phyloP scores from a whole-genome alignment of 202 grass and related monocot species.

The Eragrostis tef region DNA sequence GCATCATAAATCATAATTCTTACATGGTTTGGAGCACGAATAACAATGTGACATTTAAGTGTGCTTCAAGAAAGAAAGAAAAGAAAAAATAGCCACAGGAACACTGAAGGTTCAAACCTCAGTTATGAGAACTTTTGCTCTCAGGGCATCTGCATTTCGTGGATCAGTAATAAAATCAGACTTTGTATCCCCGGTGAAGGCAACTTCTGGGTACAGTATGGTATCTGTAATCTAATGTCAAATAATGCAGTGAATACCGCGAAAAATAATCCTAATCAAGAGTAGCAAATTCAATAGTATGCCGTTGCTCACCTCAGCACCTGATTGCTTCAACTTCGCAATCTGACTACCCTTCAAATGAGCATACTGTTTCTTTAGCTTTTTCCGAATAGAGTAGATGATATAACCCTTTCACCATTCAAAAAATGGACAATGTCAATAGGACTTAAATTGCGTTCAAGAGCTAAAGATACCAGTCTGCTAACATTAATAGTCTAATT shows the following conservation, averaged over 20 bases:
- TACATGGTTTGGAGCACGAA: conserved; percentile 15
- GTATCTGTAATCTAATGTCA: conserved; percentile 78
- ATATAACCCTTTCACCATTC: conserved; percentile 68
- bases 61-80: neutral
- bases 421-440: conserved; percentile 7
- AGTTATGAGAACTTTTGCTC: conserved; percentile 91
- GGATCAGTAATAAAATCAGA: conserved; percentile 96
- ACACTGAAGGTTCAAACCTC: conserved; percentile 52
- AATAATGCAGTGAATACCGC: conserved; percentile 47
- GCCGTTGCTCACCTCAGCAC: conserved; percentile 60
- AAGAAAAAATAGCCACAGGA: neutral
- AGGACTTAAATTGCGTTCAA: conserved; percentile 11
- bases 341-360: conserved; percentile 88
- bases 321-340: conserved; percentile 83
- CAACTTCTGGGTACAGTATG: conserved; percentile 86
- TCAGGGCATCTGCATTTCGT: conserved; percentile 88
- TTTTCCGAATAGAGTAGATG: conserved; percentile 90
- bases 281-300: conserved; percentile 32
- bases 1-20: neutral
- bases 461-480: neutral
- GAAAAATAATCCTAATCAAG: conserved; percentile 15
- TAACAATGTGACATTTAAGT: neutral
- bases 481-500: conserved; percentile 35
- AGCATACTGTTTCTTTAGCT: conserved; percentile 86
- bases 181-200: conserved; percentile 81